Evolutionary conservation across 371 early-diverging fungal genomes (phyloP).

Genomic region (Syncephalastrum sp.): DNA sequence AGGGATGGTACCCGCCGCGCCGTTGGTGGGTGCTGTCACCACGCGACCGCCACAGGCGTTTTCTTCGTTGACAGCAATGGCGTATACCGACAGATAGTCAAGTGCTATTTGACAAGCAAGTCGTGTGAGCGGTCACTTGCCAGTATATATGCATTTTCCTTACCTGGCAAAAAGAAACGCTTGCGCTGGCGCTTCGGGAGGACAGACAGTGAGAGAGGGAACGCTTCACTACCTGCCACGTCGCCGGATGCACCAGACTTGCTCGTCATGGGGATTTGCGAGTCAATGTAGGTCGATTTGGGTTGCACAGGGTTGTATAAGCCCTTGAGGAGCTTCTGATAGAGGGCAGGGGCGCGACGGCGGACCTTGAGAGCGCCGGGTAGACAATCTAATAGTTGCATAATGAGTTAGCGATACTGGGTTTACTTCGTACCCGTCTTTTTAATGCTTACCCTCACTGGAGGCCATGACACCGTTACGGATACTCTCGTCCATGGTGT

Average conservation of each 20-base stretch:
- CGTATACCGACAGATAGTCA: conserved; percentile 94
- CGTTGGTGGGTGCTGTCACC: conserved; percentile 93
- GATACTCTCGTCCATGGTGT: conserved; percentile 92
- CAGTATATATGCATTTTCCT: not conserved
- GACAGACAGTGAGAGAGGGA: conserved; percentile 35
- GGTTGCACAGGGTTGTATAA: conserved; percentile 53
- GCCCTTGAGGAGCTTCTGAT: conserved; percentile 82
- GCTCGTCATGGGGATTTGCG: conserved; percentile 19
- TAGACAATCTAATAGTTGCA: conserved; percentile 37
- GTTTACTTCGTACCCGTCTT: no score
- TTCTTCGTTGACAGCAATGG: conserved; percentile 97
- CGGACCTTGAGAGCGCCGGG: conserved; percentile 86
- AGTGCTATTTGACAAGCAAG: conserved; percentile 47
- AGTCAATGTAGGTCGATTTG: conserved; percentile 21
- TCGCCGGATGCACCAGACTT: conserved; percentile 12
- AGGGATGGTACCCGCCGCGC: conserved; percentile 91
- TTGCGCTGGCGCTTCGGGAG: conserved; percentile 46
- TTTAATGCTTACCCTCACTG: conserved; percentile 24
- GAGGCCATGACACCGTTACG: conserved; percentile 65
- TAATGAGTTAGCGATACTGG: not conserved
- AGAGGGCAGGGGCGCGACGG: conserved; percentile 88
- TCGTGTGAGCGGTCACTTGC: not conserved
- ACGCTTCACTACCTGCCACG: conserved; percentile 6
- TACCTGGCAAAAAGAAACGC: conserved; percentile 46
- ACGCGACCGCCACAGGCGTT: conserved; percentile 95